These are phyloP conservation scores for Fusarium hostae DNA, from an alignment of 2,329 filamentous ascomycete genomes.

Conservation along the genomic window DNA sequence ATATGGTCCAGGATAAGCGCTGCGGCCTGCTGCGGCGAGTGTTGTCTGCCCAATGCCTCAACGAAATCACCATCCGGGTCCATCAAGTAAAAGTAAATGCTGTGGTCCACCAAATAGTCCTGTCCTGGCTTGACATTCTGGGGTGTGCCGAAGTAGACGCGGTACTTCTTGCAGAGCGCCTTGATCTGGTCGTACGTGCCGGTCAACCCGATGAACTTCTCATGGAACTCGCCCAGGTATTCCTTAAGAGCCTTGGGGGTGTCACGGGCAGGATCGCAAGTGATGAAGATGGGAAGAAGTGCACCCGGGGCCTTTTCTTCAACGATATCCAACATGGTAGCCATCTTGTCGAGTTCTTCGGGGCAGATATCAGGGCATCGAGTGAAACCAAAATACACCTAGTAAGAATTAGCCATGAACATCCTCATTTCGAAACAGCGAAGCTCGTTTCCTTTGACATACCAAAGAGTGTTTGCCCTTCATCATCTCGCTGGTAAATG, in stretches of 20 bases:
- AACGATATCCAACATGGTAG: constrained; percentile 86
- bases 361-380: constrained; percentile 99
- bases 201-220: constrained; percentile 85
- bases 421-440: not conserved
- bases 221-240: constrained; percentile 93
- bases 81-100: constrained; percentile 99
- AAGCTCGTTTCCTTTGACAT: constrained; percentile 46
- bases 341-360: constrained; percentile 99
- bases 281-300: constrained; percentile 88
- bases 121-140: constrained; percentile 88
- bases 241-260: constrained; percentile 84
- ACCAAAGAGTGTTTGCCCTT: constrained; percentile 87
- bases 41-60: constrained; percentile 93
- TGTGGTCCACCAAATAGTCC: constrained; percentile 98
- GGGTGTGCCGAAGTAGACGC: constrained; percentile 97
- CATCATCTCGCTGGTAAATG: constrained; percentile 82
- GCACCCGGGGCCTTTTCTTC: constrained; percentile 61
- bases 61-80: constrained; percentile 98
- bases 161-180: constrained; percentile 91
- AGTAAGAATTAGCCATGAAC: constrained; percentile 19
- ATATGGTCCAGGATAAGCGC: constrained; percentile 88
- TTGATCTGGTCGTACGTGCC: constrained; percentile 96
- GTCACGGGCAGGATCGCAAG: constrained; percentile 93
- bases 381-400: constrained; percentile 98
- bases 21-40: constrained; percentile 87